phyloP scores from a whole-genome alignment of 345 rosid species.

The Hibiscus trionum region DNA sequence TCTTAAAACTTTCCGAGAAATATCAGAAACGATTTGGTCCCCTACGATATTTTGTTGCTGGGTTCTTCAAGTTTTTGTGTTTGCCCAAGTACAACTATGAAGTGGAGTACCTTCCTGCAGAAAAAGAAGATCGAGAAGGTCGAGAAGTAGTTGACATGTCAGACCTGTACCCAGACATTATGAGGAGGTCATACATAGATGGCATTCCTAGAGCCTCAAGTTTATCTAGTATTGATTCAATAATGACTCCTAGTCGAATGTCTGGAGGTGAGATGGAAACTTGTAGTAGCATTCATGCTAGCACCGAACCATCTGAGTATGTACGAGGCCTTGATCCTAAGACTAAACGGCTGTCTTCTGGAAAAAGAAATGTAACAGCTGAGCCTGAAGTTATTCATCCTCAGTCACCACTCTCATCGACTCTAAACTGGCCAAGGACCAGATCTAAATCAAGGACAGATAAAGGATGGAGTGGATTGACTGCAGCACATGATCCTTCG shows the following conservation, averaged over 20 bases:
- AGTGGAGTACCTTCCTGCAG: conserved; percentile 88
- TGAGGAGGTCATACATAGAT: conserved; percentile 72
- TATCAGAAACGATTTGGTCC: conserved; percentile 95
- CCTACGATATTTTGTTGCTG: conserved; percentile 92
- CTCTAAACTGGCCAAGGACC: conserved; percentile 96
- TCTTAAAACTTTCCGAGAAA: conserved; percentile 91
- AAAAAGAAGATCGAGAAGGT: conserved; percentile 60
- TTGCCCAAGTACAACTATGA: conserved; percentile 93
- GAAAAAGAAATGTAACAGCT: conserved; percentile 58
- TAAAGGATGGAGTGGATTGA: conserved; percentile 82
- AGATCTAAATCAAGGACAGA: conserved; percentile 89
- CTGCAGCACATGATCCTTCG: conserved; percentile 58
- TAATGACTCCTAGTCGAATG: conserved; percentile 75
- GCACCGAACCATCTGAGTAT: conserved; percentile 88
- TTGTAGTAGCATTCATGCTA: conserved; percentile 66
- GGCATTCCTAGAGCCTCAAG: conserved; percentile 95
- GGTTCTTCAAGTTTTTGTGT: conserved; percentile 88
- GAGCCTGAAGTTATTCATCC: conserved; percentile 93
- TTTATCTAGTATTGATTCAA: conserved; percentile 90
- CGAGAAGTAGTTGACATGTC: conserved; percentile 63
- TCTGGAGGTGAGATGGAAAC: conserved; percentile 77
- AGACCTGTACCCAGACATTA: conserved; percentile 73
- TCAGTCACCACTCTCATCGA: conserved; percentile 63
- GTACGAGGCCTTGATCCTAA: conserved; percentile 93
- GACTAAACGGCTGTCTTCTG: conserved; percentile 72